Conservation (phyloP, 371 early-diverging fungal genomes). For the Blakeslea trispora region DNA sequence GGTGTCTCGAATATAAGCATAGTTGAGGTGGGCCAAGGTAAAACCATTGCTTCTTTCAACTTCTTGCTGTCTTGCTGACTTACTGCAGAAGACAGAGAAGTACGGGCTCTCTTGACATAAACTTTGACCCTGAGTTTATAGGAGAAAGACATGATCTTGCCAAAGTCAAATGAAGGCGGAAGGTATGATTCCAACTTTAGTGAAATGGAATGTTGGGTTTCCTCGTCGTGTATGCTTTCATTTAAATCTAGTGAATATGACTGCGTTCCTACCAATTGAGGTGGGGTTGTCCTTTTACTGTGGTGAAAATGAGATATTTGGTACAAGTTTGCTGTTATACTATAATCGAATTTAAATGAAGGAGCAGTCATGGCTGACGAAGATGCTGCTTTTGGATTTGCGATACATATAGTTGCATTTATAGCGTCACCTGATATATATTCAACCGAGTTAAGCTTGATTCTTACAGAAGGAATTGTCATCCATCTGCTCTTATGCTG, state of each 20-base stretch:
- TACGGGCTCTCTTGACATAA: slow-evolving; percentile 3
- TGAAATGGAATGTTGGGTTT: neutral
- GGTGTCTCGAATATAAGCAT: slow-evolving; percentile 9
- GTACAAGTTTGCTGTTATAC: slow-evolving; percentile 11
- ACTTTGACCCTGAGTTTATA: slow-evolving; percentile 15
- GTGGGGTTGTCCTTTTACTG: slow-evolving; percentile 3
- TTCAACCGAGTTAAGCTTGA: slow-evolving; percentile 10
- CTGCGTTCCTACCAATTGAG: slow-evolving; percentile 1
- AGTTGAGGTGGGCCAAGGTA: slow-evolving; percentile 4
- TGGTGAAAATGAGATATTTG: slow-evolving; percentile 12
- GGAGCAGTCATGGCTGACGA: neutral
- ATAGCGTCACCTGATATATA: slow-evolving; percentile 17
- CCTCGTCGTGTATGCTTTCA: neutral
- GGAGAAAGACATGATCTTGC: slow-evolving; percentile 12
- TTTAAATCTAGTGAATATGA: slow-evolving; percentile 1
- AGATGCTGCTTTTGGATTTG: neutral
- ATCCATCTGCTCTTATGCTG: neutral
- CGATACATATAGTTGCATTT: slow-evolving; percentile 3
- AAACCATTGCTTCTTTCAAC: neutral
- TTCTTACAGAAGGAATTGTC: neutral
- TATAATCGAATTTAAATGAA: neutral
- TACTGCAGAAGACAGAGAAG: neutral
- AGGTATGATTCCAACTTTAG: slow-evolving; percentile 5
- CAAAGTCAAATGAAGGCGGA: slow-evolving; percentile 17
- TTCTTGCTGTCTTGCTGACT: neutral